Evolutionary conservation across 257 asterid genomes (phyloP), one percentile per base, ranked within the genome.

Genomic region (Fraxinus excelsior): DNA sequence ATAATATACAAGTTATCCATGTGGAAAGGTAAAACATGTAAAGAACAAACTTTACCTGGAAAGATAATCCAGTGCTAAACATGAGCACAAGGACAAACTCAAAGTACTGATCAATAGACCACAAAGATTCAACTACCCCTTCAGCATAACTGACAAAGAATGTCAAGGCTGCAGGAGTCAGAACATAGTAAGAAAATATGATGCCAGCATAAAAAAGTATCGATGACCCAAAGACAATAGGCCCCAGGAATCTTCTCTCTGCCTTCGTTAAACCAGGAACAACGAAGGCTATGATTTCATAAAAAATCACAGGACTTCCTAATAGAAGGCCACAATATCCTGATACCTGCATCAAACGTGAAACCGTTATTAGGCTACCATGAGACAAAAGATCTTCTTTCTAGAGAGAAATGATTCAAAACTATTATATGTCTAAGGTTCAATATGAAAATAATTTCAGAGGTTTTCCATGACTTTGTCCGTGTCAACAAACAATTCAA

Each of bases 81-180:
- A 96, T 96, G 80, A 96, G 97, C 76, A 96, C 96, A 28, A 96
- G 99, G 82, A 96, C 94, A 81, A 96, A 96, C 81, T 96, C 98
- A 18, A 96, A 96, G 95, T 96, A 96, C 78, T 93, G 99, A 84
- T 96, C 99, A 58, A 96, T 96, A 70, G 99, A 96, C 99, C 99
- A 96, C 58, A 96, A 77, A 4, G 99, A 96, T 71, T 96, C 99
- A 71, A 96, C 99, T 12, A 88, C 99, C 75, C 98, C 98, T 86
- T 96, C 98, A 1, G 99, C 97, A 31, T 94, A 96, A 80, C 74
- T 94, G 38, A 96, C 97, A 53, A 96, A 96, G 89, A 96, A 96
- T 34, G 87, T 94, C 87, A 96, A 90, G 78, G 99, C 99, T 40
- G 99, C 99, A 0, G 98, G 99, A 34, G 97, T 87, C 60, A 96